These are phyloP conservation scores for Aspergillus arachidicola DNA, from an alignment of 2,329 filamentous ascomycete genomes.

Conservation along the genomic window DNA sequence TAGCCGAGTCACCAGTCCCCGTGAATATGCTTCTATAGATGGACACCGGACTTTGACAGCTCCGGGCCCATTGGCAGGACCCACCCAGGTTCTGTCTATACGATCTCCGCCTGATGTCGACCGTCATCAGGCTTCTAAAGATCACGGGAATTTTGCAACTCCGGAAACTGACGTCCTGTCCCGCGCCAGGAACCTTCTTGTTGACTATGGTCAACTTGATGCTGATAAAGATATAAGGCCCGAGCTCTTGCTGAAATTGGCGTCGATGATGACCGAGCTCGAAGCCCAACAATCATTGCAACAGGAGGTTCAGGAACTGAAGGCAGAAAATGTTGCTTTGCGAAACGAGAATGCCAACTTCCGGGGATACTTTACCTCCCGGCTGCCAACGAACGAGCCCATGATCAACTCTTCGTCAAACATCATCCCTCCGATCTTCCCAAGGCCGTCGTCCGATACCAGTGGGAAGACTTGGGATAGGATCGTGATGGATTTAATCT, in stretches of 20 bases:
- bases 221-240: constrained; percentile 13
- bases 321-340: constrained; percentile 26
- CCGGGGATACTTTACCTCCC: constrained; percentile 22
- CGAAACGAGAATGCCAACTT: constrained; percentile 28
- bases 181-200: constrained; percentile 15
- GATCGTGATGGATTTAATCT: constrained; percentile 29
- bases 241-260: constrained; percentile 27
- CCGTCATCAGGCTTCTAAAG: not conserved
- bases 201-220: constrained; percentile 15
- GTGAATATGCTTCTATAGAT: not conserved
- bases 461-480: constrained; percentile 28
- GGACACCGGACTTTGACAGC: too few species aligned
- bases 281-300: constrained; percentile 23
- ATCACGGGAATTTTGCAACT: not conserved
- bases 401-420: constrained; percentile 9
- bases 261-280: constrained; percentile 25
- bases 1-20: constrained; percentile 2
- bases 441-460: constrained; percentile 17
- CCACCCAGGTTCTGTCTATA: not conserved
- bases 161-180: constrained; percentile 1
- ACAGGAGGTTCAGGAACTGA: constrained; percentile 21
- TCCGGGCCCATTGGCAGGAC: not conserved
- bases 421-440: constrained; percentile 7
- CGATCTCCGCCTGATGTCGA: constrained; percentile 2
- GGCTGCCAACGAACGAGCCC: constrained; percentile 15